Evolutionary conservation across 2,329 filamentous ascomycete genomes (phyloP).

Genomic region (Colletotrichum phormii): DNA sequence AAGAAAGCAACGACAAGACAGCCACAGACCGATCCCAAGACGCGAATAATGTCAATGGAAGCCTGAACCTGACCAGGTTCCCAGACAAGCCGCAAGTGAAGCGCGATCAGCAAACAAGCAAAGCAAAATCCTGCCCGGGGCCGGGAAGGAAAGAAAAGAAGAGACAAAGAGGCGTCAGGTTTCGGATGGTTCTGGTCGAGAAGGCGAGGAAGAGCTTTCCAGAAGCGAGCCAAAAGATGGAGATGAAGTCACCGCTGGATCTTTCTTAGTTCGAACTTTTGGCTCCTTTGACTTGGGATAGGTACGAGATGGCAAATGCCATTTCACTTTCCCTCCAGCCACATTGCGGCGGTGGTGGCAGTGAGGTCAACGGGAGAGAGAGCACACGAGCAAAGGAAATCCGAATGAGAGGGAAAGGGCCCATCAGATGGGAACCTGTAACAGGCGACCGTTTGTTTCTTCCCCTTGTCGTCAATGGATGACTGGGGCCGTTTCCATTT

Average conservation of each 20-base stretch:
- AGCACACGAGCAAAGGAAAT: not conserved
- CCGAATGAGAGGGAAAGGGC: too few species aligned
- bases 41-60: not conserved
- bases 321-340: constrained; percentile 4
- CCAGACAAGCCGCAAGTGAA: not conserved
- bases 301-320: not conserved
- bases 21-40: not conserved
- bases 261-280: not conserved
- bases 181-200: constrained; percentile 26
- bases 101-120: not conserved
- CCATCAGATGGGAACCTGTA: not conserved
- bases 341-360: not conserved
- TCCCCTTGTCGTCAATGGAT: not conserved
- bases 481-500: not conserved
- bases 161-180: constrained; percentile 26
- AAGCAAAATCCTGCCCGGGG: not conserved
- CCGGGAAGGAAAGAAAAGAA: not conserved
- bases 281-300: not conserved
- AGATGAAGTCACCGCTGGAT: not conserved
- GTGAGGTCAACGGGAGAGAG: not conserved
- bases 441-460: constrained; percentile 18
- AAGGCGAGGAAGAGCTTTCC: constrained; percentile 17
- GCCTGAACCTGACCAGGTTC: not conserved
- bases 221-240: not conserved
- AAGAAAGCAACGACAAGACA: not conserved